Evolutionary conservation across 768 basidiomycete species (phyloP).

Genomic region (Suillus fuscotomentosus): DNA sequence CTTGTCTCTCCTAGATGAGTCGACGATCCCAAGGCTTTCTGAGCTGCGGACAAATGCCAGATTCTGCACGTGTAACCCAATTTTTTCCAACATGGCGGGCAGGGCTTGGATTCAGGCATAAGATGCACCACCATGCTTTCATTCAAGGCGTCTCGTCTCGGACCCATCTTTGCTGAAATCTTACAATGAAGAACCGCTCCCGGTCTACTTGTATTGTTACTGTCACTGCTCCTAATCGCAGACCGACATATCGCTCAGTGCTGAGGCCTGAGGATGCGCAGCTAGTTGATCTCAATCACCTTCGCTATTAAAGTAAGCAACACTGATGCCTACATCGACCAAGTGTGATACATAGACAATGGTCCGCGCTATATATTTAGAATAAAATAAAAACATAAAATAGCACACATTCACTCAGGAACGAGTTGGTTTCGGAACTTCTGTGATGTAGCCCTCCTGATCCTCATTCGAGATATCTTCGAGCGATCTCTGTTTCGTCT

Average conservation of each 20-base stretch:
- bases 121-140: too few species aligned
- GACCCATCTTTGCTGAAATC: too few species aligned
- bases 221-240: too few species aligned
- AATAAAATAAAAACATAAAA: not conserved
- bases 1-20: not conserved
- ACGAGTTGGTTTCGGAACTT: too few species aligned
- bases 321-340: not conserved
- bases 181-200: too few species aligned
- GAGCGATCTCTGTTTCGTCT: constrained; percentile 66
- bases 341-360: too few species aligned
- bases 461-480: constrained; percentile 76
- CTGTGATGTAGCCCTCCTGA: constrained; percentile 55
- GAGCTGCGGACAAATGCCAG: not conserved
- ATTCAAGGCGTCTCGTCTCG: too few species aligned
- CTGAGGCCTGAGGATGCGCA: not conserved
- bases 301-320: not conserved
- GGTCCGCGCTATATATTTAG: not conserved
- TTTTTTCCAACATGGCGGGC: too few species aligned
- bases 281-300: not conserved
- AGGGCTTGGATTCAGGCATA: too few species aligned
- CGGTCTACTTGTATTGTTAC: too few species aligned
- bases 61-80: too few species aligned
- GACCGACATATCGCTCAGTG: not conserved
- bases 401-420: not conserved
- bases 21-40: not conserved